Percentiles rank a stretch among this genome's conserved stretches.
Evolutionary conservation across 192 early-diverging fungal species (phyloP).

Genomic region (Coemansia biformis): DNA sequence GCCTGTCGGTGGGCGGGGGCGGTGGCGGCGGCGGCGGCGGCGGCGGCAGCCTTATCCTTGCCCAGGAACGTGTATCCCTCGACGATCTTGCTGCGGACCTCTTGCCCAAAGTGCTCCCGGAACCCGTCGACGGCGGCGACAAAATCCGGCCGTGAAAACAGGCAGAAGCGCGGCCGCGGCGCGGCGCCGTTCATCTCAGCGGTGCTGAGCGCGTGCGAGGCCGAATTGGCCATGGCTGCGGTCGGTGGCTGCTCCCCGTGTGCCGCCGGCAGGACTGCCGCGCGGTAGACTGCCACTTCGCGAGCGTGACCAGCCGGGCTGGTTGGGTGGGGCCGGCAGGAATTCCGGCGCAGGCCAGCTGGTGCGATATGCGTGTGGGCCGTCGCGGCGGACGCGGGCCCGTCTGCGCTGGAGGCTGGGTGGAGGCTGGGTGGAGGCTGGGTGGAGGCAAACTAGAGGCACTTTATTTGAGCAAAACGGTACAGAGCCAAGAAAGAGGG

Average conservation of each 20-base stretch:
- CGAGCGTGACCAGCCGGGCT: too few species aligned
- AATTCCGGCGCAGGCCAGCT: too few species aligned
- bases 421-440: too few species aligned
- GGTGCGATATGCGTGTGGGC: too few species aligned
- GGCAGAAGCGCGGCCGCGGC: slow-evolving; percentile 8
- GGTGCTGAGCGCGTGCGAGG: slow-evolving; percentile 2
- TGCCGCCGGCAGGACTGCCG: too few species aligned
- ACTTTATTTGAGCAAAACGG: too few species aligned
- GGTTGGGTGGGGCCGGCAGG: too few species aligned
- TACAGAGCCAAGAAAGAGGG: background rate
- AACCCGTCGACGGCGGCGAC: slow-evolving; percentile 25
- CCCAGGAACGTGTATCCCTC: slow-evolving; percentile 49
- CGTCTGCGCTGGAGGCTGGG: too few species aligned
- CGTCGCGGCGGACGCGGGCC: too few species aligned
- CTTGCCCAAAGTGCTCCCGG: slow-evolving; percentile 42
- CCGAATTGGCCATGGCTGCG: background rate
- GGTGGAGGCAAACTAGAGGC: too few species aligned
- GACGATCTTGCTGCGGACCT: slow-evolving; percentile 13
- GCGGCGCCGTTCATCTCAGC: slow-evolving; percentile 2
- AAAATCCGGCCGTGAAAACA: slow-evolving; percentile 33
- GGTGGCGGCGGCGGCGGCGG: background rate
- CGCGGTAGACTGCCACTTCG: too few species aligned
- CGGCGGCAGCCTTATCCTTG: slow-evolving; percentile 10
- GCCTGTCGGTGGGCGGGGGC: background rate
- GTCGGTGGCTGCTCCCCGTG: too few species aligned